Evolutionary conservation across 805 yeast species (phyloP), one percentile per base, ranked within the genome.

Genomic region (Metschnikowia shivogae): DNA sequence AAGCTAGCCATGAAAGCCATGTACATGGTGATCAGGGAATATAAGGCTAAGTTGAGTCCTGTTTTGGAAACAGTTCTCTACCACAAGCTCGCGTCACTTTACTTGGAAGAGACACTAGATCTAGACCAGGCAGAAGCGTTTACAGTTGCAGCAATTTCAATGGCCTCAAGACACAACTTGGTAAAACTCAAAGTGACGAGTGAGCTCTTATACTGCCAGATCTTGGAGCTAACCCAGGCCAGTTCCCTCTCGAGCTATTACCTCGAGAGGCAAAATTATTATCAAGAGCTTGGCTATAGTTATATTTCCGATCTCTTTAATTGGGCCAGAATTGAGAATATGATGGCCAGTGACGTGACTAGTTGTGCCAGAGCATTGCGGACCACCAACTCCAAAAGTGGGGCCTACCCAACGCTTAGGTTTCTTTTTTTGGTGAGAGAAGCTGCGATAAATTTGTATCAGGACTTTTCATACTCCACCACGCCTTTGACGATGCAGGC

Each of bases 101-200:
- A 70, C 42, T 63, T 66, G 38, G 48, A 48, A 22, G 82, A 78
- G 44, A 77, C 81, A 0, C 59, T 58, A 3, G 67, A 69, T 48
- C 49, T 60, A 13, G 66, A 66, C 26, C 50, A 60, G 32, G 81
- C 82, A 0, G 72, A 72, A 12, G 67, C 64, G 9, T 68, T 58
- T 60, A 64, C 53, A 27, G 67, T 47, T 57, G 54, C 53, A 42
- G 65, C 73, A 1, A 55, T 66, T 1, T 38, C 59, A 0, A 45
- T 70, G 3, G 55, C 71, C 5, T 48, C 52, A 4, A 55, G 70
- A 42, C 63, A 63, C 47, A 51, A 63, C 13, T 29, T 51, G 1
- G 24, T 49, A 3, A 36, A 48, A 6, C 33, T 60, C 20, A 58
- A 57, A 34, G 58, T 72, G 28, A 53, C 59, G 36, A 48, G 67